phyloP scores from a whole-genome alignment of 2,329 filamentous ascomycete species.

The Microcyclospora pomicola region DNA sequence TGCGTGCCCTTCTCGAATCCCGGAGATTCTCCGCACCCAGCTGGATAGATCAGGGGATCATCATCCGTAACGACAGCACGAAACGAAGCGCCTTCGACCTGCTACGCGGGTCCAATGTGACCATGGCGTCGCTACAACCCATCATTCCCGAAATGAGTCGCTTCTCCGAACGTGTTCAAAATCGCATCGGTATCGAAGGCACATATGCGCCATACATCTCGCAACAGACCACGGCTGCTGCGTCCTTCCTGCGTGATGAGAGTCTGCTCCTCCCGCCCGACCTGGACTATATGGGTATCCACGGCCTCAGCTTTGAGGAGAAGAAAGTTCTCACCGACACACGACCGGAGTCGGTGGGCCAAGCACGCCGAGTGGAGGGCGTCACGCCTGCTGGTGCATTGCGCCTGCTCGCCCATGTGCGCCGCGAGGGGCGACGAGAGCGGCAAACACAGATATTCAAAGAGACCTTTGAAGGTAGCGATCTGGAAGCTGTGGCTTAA shows the following conservation, averaged over 20 bases:
- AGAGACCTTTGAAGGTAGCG: constrained; percentile 9
- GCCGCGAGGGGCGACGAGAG: constrained; percentile 25
- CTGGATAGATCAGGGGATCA: constrained; percentile 60
- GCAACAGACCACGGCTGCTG: constrained; percentile 53
- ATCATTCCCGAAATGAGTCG: constrained; percentile 41
- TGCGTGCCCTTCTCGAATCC: constrained; percentile 47
- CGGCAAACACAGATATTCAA: constrained; percentile 18
- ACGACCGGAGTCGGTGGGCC: constrained; percentile 71
- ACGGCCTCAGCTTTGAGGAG: constrained; percentile 69
- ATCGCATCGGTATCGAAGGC: constrained; percentile 66
- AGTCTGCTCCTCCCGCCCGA: constrained; percentile 55
- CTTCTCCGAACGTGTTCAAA: constrained; percentile 46
- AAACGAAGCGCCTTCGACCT: constrained; percentile 66
- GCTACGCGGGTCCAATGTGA: constrained; percentile 51
- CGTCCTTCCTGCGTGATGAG: constrained; percentile 63
- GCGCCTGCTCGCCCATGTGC: constrained; percentile 50
- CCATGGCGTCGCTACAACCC: constrained; percentile 43
- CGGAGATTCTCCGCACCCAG: constrained; percentile 45
- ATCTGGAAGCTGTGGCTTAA: too few relatives aligned
- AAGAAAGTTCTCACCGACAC: constrained; percentile 54
- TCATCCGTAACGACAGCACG: constrained; percentile 50
- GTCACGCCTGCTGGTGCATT: constrained; percentile 39
- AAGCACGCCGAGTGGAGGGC: constrained; percentile 78
- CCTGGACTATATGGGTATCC: constrained; percentile 60
- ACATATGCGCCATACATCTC: constrained; percentile 76